Evolutionary conservation across 257 asterid genomes (phyloP).

Genomic region (Sherardia arvensis): DNA sequence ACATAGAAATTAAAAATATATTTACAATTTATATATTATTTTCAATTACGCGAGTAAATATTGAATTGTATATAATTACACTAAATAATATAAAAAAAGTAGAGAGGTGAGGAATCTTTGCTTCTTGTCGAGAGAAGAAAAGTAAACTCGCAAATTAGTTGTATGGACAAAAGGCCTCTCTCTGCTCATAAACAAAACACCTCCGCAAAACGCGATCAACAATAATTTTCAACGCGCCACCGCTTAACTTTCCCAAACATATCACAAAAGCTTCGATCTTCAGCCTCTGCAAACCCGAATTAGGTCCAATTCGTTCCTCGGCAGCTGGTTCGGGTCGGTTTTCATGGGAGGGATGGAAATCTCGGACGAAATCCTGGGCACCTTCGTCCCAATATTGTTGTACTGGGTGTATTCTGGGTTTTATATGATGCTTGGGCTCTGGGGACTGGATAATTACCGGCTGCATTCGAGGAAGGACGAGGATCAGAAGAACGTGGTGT

Average conservation of each 20-base stretch:
- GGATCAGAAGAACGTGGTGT: constrained; percentile 82
- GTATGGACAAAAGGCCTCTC: background rate
- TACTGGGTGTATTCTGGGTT: constrained; percentile 91
- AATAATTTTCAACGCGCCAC: background rate
- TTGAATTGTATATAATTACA: no score
- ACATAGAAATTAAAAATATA: no score
- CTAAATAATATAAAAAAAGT: no score
- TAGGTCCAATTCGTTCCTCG: background rate
- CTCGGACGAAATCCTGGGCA: constrained; percentile 81
- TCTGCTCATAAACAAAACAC: background rate
- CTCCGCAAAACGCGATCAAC: background rate
- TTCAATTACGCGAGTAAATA: no score
- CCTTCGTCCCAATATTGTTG: constrained; percentile 56
- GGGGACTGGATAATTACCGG: constrained; percentile 60
- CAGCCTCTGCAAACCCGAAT: background rate
- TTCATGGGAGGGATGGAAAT: constrained; percentile 18
- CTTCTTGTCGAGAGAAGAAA: background rate
- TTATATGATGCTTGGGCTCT: constrained; percentile 58
- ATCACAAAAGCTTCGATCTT: background rate
- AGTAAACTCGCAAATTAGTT: background rate
- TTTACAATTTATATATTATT: no score
- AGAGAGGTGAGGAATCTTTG: background rate
- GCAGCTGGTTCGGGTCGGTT: background rate
- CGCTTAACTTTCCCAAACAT: background rate
- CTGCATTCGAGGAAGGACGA: constrained; percentile 71